phyloP scores from a whole-genome alignment of 108 stramenopile genomes.

The Chaetoceros muelleri region DNA sequence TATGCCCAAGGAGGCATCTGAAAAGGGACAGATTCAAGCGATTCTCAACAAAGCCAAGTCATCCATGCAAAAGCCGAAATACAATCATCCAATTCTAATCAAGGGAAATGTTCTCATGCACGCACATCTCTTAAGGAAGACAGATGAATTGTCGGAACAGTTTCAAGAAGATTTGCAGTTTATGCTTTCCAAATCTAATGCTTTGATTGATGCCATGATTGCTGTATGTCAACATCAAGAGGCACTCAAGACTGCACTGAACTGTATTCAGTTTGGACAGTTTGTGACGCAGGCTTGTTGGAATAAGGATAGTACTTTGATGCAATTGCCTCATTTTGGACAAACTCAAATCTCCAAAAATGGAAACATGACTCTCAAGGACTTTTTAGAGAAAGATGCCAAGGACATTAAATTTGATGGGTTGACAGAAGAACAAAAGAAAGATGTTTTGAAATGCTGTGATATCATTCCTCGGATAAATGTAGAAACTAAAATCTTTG shows the following conservation, averaged over 20 bases:
- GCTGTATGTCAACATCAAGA: constrained; percentile 87
- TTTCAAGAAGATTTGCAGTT: constrained; percentile 61
- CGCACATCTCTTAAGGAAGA: constrained; percentile 71
- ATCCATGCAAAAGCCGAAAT: constrained; percentile 87
- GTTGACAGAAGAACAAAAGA: constrained; percentile 71
- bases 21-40: constrained; percentile 52
- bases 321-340: constrained; percentile 90
- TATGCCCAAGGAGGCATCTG: constrained; percentile 45
- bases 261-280: constrained; percentile 89
- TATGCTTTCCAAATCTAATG: constrained; percentile 72
- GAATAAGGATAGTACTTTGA: constrained; percentile 71
- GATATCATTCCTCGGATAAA: constrained; percentile 76
- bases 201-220: constrained; percentile 94
- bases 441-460: constrained; percentile 71
- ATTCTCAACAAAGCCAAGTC: constrained; percentile 38
- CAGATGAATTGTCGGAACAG: constrained; percentile 27
- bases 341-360: constrained; percentile 65
- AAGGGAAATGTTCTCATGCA: constrained; percentile 95
- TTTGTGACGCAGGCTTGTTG: constrained; percentile 87
- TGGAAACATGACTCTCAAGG: constrained; percentile 31
- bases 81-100: constrained; percentile 74
- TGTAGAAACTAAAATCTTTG: constrained; percentile 75
- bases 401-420: constrained; percentile 72
- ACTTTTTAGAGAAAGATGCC: constrained; percentile 72
- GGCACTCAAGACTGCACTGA: constrained; percentile 69